These are phyloP conservation scores for Ajuga reptans DNA, from an alignment of 305 asterid species.

Conservation along the genomic window DNA sequence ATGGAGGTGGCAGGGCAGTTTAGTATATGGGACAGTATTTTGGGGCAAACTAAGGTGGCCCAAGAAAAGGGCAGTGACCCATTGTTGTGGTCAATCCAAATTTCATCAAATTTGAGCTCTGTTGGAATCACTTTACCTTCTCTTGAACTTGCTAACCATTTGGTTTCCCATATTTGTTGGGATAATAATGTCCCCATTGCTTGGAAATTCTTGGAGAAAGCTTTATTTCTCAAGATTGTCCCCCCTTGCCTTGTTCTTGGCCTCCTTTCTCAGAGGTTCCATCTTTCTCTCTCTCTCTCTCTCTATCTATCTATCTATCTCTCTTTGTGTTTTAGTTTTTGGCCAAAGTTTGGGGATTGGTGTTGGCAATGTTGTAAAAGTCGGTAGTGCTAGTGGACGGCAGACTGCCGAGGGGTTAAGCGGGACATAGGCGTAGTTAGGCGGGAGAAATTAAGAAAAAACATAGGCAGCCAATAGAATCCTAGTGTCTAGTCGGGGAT, in stretches of 20 bases:
- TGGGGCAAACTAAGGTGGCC: constrained; percentile 63
- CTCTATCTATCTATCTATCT: no score
- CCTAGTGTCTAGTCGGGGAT: no score
- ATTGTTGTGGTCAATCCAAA: constrained; percentile 64
- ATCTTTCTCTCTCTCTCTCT: not conserved
- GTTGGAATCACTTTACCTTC: constrained; percentile 64
- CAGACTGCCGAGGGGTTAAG: no score
- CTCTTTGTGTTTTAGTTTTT: not conserved
- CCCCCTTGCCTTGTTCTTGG: constrained; percentile 75
- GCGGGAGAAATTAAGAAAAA: no score
- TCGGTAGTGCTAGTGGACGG: no score
- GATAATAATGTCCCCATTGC: constrained; percentile 77
- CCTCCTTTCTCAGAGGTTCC: constrained; percentile 68
- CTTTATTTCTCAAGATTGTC: constrained; percentile 63
- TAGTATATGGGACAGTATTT: constrained; percentile 51
- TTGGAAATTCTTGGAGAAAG: constrained; percentile 91
- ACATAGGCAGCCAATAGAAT: no score
- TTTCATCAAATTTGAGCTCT: constrained; percentile 64
- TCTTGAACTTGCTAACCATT: constrained; percentile 52
- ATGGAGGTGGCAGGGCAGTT: constrained; percentile 40
- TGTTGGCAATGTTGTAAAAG: not conserved
- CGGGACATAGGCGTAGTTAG: no score
- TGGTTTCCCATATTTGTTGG: constrained; percentile 89
- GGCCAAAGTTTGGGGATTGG: constrained; percentile 17
- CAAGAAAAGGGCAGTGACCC: constrained; percentile 75